These are phyloP conservation scores for Kodamaea anthophila DNA, from an alignment of 1,139 yeast species.

Conservation along the genomic window DNA sequence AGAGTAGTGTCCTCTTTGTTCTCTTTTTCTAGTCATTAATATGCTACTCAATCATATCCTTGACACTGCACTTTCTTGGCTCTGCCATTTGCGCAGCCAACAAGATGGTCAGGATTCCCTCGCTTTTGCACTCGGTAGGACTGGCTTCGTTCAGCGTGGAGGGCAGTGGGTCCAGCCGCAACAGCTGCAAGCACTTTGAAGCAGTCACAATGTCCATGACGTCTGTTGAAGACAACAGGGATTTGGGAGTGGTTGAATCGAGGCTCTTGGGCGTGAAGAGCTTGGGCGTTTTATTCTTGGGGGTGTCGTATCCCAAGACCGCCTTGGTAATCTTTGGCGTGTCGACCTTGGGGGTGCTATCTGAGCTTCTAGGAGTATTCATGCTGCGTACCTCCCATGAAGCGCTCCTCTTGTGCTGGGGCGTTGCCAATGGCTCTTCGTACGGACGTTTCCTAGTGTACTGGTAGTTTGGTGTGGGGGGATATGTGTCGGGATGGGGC, in stretches of 20 bases:
- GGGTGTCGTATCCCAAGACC: too few species aligned
- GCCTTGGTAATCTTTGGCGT: too few species aligned
- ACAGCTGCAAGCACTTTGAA: constrained; percentile 33
- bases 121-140: constrained; percentile 3
- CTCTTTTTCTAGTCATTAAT: constrained; percentile 9
- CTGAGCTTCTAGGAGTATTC: too few species aligned
- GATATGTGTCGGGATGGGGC: too few species aligned
- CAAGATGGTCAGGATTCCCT: constrained; percentile 13
- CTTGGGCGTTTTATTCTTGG: too few species aligned
- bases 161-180: constrained; percentile 13
- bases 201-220: constrained; percentile 36
- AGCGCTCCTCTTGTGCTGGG: constrained; percentile 3
- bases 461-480: too few species aligned
- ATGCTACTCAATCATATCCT: constrained; percentile 12
- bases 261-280: too few species aligned
- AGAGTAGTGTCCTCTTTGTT: background rate
- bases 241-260: too few species aligned
- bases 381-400: too few species aligned
- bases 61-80: constrained; percentile 10
- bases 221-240: constrained; percentile 12
- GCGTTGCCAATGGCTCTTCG: too few species aligned
- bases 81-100: constrained; percentile 12
- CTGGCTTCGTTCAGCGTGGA: constrained; percentile 2
- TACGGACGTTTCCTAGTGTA: too few species aligned
- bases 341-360: too few species aligned